Percentiles rank a stretch among this genome's conserved stretches.
These are phyloP conservation scores for Fagus sylvatica DNA, from an alignment of 306 rosid species.

Conservation along the genomic window DNA sequence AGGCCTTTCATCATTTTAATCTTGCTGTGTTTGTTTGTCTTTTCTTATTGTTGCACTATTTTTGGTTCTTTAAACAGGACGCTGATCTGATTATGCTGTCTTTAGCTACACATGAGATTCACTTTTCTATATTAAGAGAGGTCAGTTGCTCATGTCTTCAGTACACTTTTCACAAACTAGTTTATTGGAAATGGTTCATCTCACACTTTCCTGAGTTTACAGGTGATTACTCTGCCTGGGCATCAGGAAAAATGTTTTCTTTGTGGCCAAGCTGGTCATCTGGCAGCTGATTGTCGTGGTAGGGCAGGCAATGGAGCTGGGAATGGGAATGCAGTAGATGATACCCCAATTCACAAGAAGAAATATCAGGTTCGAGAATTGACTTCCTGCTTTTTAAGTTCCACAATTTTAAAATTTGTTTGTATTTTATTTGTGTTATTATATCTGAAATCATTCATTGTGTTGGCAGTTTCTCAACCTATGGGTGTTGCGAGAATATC, in stretches of 20 bases:
- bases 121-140: conserved; percentile 95
- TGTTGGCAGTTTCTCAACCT: conserved; percentile 71
- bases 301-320: conserved; percentile 50
- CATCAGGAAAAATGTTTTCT: conserved; percentile 85
- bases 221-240: conserved; percentile 85
- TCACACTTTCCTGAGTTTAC: conserved; percentile 32
- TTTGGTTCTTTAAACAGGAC: conserved; percentile 57
- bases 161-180: conserved; percentile 14
- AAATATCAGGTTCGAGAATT: conserved; percentile 82
- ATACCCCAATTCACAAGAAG: conserved; percentile 84
- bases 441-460: conserved; percentile 22
- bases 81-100: conserved; percentile 96
- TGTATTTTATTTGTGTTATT: conserved; percentile 15
- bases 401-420: conserved; percentile 12
- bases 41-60: not conserved
- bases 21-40: conserved; percentile 5
- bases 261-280: conserved; percentile 94
- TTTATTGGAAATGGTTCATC: conserved; percentile 31
- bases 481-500: conserved; percentile 88
- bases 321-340: conserved; percentile 64
- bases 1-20: conserved; percentile 4
- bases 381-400: conserved; percentile 24
- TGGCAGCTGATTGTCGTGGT: conserved; percentile 92
- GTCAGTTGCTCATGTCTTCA: conserved; percentile 49
- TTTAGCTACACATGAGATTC: conserved; percentile 94